Evolutionary conservation across 2,329 filamentous ascomycete genomes (phyloP), one percentile per base, ranked within the genome.

Genomic region (Diaporthe sp.): DNA sequence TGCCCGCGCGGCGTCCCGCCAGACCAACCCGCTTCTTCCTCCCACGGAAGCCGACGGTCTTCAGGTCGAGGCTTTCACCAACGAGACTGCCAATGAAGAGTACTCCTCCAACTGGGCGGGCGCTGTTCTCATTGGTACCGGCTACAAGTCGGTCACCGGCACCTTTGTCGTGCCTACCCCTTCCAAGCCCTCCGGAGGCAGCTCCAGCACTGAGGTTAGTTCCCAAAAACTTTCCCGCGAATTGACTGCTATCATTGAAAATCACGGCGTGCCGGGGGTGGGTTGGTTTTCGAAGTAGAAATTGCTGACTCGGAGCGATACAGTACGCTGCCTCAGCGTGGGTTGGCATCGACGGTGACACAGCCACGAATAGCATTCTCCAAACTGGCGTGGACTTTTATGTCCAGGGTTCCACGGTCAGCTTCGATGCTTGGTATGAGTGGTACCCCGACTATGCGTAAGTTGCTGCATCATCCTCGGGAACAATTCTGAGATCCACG

Each of bases 281-380:
- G 34, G 4, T 34, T 7, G 34, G 34, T 1, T 13, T 39, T 13
- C 20, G 42, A 3, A 13, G 20, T 15, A 28, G 15, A 9, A 28
- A 20, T 34, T 31, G 17, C 31, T 75, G 15, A 75, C 58, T 75
- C 15, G 34, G 2, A 20, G 9, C 3, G 31, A 49, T 25, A 12
- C 34, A 84, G 53, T 87, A 88, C 76, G 86, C 87, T 61, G 87
- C 86, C 22, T 87, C 88, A 3, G 89, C 88, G 4, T 91, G 90
- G 90, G 90, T 92, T 6, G 90, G 90, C 17, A 91, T 92, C 68
- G 90, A 92, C 73, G 90, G 90, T 6, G 88, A 91, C 78, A 90
- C 88, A 4, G 91, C 88, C 80, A 79, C 79, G 7, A 85, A 83
- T 3, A 88, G 88, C 4, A 90, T 91, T 68, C 82, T 91, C 2